Evolutionary conservation across 768 basidiomycete genomes (phyloP), one percentile per base, ranked within the genome.

Genomic region (Collybia nuda): DNA sequence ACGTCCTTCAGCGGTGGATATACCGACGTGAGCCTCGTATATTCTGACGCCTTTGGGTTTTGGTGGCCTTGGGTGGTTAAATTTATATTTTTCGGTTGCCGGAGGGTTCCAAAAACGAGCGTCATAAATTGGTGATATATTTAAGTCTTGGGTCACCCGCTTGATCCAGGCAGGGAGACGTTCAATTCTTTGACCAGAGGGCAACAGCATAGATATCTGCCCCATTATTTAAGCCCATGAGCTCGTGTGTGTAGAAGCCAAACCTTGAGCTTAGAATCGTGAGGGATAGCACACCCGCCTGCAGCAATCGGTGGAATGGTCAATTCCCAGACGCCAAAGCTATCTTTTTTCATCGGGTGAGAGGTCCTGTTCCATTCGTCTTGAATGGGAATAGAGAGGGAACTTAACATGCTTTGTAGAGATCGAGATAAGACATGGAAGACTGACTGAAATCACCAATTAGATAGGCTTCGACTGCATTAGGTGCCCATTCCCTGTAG

Each of bases 71-170:
- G 78, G 52, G 64, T 98, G 76, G 65, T 93, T 96, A 74, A 96
- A 96, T 23, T 75, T 73, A 73, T 98, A 97, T 42, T 63, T 72
- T 55, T 90, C 73, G 21, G 77, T 71, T 36, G 72, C 62, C 17
- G 92, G 86, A 1, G 97, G 97, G 66, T 98, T 98, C 97, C 97
- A 99, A 71, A 99, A 97, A n/a, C 92, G 85, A 17, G 93, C 91
- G 53, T 99, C 97, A 67, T 96, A 99, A 5, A 90, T 80, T 12
- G 93, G 90, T 15, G 97, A 98, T 38, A 92, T 82, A 42, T 71
- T 65, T 50, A 98, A 73, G 65, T 99, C 93, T 66, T 99, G 97
- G 4, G 96, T 98, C 54, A 98, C 96, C 53, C 96, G 90, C 50
- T 70, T 85, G 61, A 93, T 94, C 97, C 96, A 99, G 3, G 90